Evolutionary conservation across 1,139 yeast species (phyloP).

Genomic region (Sugiyamaella sp.): DNA sequence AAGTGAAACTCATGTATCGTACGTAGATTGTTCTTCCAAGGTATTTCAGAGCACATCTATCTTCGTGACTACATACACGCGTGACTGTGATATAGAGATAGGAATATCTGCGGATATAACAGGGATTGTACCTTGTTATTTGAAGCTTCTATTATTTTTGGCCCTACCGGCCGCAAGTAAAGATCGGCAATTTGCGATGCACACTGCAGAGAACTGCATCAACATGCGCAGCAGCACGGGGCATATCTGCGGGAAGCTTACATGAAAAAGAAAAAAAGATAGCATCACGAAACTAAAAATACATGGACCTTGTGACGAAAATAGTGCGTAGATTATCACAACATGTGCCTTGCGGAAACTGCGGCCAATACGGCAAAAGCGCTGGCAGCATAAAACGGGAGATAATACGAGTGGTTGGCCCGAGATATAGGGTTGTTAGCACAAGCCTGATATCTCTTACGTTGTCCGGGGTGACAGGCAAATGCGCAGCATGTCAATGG

Average conservation of each 20-base stretch:
- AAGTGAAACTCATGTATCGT: no score
- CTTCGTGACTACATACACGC: no score
- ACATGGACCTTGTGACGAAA: constrained; percentile 9
- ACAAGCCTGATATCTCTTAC: no score
- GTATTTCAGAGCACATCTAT: no score
- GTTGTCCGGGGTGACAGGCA: no score
- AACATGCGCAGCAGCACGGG: constrained; percentile 2
- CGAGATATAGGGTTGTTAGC: no score
- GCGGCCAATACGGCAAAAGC: not conserved
- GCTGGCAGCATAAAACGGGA: not conserved
- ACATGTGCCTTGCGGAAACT: not conserved
- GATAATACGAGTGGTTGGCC: not conserved
- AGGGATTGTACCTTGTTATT: no score
- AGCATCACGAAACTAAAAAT: constrained; percentile 9
- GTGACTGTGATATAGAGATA: no score
- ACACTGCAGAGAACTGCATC: not conserved
- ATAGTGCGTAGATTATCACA: not conserved
- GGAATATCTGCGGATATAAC: no score
- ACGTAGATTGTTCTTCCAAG: no score
- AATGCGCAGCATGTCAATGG: no score
- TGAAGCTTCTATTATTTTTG: not conserved
- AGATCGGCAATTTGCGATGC: not conserved
- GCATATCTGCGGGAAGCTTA: not conserved
- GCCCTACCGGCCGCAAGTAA: not conserved
- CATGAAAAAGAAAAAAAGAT: constrained; percentile 10